A percentile compares a stretch with the other conserved stretches of the same genome.
Evolutionary conservation across 768 basidiomycete genomes (phyloP).

Genomic region (Termitomyces bulborhizus): DNA sequence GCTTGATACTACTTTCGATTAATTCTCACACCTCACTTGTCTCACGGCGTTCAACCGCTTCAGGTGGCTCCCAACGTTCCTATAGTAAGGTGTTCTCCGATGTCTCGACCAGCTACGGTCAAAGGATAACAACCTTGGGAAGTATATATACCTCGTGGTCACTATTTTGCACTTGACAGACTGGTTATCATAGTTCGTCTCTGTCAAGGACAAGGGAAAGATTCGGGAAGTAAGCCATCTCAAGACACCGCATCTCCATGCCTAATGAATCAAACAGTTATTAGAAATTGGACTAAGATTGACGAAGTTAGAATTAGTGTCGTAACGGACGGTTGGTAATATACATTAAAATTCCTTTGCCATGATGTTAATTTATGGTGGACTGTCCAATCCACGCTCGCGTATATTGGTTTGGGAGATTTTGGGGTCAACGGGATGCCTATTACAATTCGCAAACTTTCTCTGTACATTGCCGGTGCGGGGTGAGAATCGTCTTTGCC

Average conservation of each 20-base stretch:
- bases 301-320: constrained; percentile 84
- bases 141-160: constrained; percentile 68
- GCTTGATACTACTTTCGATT: constrained; percentile 13
- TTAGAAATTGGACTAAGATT: constrained; percentile 66
- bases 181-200: constrained; percentile 50
- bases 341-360: not conserved
- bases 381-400: constrained; percentile 43
- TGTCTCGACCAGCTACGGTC: constrained; percentile 68
- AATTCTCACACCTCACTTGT: constrained; percentile 66
- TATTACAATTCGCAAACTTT: constrained; percentile 89
- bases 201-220: constrained; percentile 78
- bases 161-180: constrained; percentile 12
- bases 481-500: constrained; percentile 43
- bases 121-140: constrained; percentile 70
- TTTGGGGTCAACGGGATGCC: constrained; percentile 83
- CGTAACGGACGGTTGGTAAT: constrained; percentile 74
- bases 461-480: constrained; percentile 84
- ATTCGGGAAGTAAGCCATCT: constrained; percentile 43
- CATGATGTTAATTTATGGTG: constrained; percentile 15
- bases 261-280: constrained; percentile 29
- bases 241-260: not conserved
- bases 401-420: constrained; percentile 84
- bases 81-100: constrained; percentile 31
- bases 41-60: constrained; percentile 65
- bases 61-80: constrained; percentile 53